Evolutionary conservation across 2,329 filamentous ascomycete species (phyloP).

Genomic region (Pseudogymnoascus sp.): DNA sequence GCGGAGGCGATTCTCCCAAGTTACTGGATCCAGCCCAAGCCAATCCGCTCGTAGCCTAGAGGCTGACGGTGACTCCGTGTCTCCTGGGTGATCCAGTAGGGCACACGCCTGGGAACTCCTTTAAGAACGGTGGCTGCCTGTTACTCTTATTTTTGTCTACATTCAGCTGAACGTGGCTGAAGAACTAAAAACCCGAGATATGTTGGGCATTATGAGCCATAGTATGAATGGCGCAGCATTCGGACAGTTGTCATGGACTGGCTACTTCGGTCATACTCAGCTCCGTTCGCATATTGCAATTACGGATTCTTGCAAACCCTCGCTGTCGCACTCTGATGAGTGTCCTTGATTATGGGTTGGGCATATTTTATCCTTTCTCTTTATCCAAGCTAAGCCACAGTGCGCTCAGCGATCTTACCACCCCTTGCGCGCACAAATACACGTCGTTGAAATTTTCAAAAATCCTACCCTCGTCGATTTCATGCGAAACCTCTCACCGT

Average conservation of each 20-base stretch:
- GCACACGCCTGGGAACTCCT: background rate
- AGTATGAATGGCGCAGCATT: background rate
- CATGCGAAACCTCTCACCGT: conserved; percentile 5
- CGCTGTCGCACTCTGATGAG: conserved; percentile 2
- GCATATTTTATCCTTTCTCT: conserved; percentile 3
- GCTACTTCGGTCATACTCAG: background rate
- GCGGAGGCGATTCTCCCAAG: conserved; percentile 1
- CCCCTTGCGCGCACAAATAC: background rate
- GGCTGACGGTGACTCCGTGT: background rate
- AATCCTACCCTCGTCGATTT: conserved; percentile 1
- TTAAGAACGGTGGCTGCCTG: conserved; percentile 4
- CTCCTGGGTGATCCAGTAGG: background rate
- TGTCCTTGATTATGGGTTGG: background rate
- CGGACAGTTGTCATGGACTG: background rate
- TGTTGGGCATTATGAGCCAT: conserved; percentile 6
- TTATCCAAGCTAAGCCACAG: conserved; percentile 6
- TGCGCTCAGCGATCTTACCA: conserved; percentile 2
- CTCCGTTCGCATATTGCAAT: conserved; percentile 4
- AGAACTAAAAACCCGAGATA: background rate
- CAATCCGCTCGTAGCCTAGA: conserved; percentile 3
- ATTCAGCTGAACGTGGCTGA: background rate
- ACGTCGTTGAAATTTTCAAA: background rate
- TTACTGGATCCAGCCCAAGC: background rate
- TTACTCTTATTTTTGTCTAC: background rate
- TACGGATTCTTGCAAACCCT: conserved; percentile 1